phyloP scores from a whole-genome alignment of 495 filamentous ascomycete species.

The Ramalina intermedia region DNA sequence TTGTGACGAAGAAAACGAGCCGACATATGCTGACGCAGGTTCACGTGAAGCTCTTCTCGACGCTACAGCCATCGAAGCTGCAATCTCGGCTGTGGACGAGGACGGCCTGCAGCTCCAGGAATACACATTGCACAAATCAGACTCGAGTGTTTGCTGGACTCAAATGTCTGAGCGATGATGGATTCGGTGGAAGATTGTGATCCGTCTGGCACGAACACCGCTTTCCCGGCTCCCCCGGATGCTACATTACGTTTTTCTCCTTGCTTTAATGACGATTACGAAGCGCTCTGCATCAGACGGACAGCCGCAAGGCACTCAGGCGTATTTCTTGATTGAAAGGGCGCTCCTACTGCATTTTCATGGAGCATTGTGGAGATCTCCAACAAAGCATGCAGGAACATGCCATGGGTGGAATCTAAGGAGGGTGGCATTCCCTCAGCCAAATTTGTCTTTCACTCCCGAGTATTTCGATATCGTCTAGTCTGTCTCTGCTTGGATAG shows the following conservation, averaged over 20 bases:
- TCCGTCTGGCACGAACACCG: background rate
- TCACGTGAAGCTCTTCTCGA: constrained; percentile 10
- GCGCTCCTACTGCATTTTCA: no score
- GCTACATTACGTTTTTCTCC: no score
- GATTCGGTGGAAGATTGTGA: background rate
- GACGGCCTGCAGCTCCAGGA: background rate
- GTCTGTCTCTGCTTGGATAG: no score
- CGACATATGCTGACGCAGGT: background rate
- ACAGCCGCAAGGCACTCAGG: background rate
- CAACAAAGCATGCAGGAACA: no score
- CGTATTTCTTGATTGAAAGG: no score
- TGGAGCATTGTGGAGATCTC: no score
- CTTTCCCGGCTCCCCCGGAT: no score
- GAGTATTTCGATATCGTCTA: no score
- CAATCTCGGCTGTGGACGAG: constrained; percentile 7
- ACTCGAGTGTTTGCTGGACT: background rate
- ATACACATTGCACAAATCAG: constrained; percentile 1
- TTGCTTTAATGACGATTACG: background rate
- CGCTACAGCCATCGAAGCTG: constrained; percentile 14
- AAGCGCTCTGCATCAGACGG: background rate
- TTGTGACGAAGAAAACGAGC: constrained; percentile 6
- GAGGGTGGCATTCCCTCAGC: no score
- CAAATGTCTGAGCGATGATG: background rate
- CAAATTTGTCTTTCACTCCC: no score
- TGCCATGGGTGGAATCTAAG: no score